Base-by-base conservation (phyloP, 805 yeast species). In the Teunomyces lycoperdinae region DNA sequence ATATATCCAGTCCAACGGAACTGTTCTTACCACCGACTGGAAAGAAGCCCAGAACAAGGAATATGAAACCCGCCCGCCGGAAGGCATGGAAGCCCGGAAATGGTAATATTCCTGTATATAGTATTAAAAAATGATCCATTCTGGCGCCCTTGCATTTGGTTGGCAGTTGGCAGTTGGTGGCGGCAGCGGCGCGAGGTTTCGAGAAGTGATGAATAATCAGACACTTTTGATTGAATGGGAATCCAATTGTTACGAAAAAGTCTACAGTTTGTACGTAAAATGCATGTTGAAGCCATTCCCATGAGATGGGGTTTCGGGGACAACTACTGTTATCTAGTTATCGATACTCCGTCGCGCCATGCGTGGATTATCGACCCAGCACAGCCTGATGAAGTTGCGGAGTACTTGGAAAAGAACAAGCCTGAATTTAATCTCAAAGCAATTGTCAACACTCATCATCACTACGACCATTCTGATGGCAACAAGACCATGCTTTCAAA, bases 251-350 rank as follows among this genome's bases (percentile, higher is more conserved):
- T 31, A 17, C 29, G 34, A 36, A 14, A 24, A 28, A 28, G 27
- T 13, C 27, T 35, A 11, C 36, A 29, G 29, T 28, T 27, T 27
- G 27, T 35, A 13, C 24, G 88, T 57, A 78, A 66, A 42, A 94
- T 94, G 99, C 94, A 88, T 57, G 78, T 94, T 48, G 77, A 81
- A 56, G 69, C 85, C 28, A 80, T 94, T 56, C 91, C 92, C 46
- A 91, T 91, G 96, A 81, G 97, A 67, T 92, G 98, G 97, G 89
- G 92, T 46, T 63, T 81, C 24, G 96, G 97, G 46, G 94, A 92
- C 62, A 94, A 94, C 71, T 94, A 91, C 68, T 78, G 91, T 57
- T 94, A 94, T 63, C 64, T 91, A 8, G 63, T 94, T 29, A 76
- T 81, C 14, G 97, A 91, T 66, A 80, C 79, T 20, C 71, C 74